Evolutionary conservation across 2,329 filamentous ascomycete species (phyloP), one percentile per base, ranked within the genome.

Genomic region (Monosporascus sp.): DNA sequence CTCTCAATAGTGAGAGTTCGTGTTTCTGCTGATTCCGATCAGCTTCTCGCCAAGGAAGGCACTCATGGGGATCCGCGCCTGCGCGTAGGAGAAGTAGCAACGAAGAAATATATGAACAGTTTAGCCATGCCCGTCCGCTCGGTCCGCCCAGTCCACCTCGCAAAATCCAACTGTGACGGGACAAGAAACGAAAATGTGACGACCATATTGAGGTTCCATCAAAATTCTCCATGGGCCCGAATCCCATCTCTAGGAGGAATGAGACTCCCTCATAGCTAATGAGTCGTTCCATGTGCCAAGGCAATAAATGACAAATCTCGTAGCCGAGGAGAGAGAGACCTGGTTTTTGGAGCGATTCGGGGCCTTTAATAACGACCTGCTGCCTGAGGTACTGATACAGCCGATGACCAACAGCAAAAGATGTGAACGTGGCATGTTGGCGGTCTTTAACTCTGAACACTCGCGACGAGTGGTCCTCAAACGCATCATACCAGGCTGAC

Each of bases 51-150:
- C 20, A 46, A 27, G 22, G 2, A 31, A 46, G 14, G 17, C 6
- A 8, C 20, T 46, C 22, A 5, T 25, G 5, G 42, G 42, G n/a
- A 18, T 15, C 15, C 6, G 42, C 42, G 9, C 42, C 42, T 17
- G 5, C 14, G 14, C 20, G 9, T 27, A 46, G 17, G 14, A 46
- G 14, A 5, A n/a, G 14, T 27, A 46, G 8, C 15, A 31, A 25
- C n/a, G 5, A 1, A 46, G 17, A 11, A 14, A 42, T 24, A 0
- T 11, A 1, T 8, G 1, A 0, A 8, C 8, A 3, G 4, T 7
- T 6, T 3, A 8, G 14, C 42, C 42, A 46, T 31, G 2, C 1
- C 5, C 24, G 15, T 4, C 0, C 42, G 2, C 7, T 24, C 11
- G 2, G 11, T 34, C 9, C 9, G 14, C 5, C 1, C 8, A n/a